These are phyloP conservation scores for Pythium vanterpoolii DNA, from an alignment of 352 stramenopile species.

Conservation along the genomic window DNA sequence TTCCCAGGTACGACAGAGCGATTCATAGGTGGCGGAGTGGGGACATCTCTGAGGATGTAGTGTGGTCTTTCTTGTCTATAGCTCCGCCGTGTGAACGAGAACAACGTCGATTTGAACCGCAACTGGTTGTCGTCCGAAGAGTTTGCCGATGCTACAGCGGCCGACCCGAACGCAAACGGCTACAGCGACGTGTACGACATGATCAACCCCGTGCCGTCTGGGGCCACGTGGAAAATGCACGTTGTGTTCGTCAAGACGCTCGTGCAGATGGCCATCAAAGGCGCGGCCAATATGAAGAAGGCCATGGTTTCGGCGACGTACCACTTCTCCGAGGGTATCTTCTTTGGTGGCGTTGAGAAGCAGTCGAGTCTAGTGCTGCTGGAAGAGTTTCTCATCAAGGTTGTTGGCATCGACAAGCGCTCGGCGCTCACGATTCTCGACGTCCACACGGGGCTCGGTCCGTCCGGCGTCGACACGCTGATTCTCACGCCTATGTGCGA, in stretches of 20 bases:
- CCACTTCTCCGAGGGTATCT: conserved; percentile 65
- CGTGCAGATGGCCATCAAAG: conserved; percentile 34
- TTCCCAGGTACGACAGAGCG: conserved; percentile 31
- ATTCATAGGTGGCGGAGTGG: no score
- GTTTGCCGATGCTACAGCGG: conserved; percentile 39
- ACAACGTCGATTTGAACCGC: conserved; percentile 94
- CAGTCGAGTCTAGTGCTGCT: conserved; percentile 70
- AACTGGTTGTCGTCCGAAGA: conserved; percentile 76
- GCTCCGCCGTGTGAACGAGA: conserved; percentile 89
- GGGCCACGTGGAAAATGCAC: conserved; percentile 14
- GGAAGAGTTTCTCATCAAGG: conserved; percentile 54
- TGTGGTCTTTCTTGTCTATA: conserved; percentile 31
- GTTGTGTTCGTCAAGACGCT: conserved; percentile 26
- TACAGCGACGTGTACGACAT: conserved; percentile 77
- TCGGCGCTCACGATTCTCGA: conserved; percentile 77
- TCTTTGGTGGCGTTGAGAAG: conserved; percentile 81
- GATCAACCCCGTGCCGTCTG: conserved; percentile 49
- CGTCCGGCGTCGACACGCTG: conserved; percentile 42
- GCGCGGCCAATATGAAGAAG: conserved; percentile 65
- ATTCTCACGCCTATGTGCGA: conserved; percentile 30
- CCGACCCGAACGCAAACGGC: conserved; percentile 72
- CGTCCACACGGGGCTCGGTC: conserved; percentile 92
- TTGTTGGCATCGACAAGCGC: conserved; percentile 39
- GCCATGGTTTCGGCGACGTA: conserved; percentile 91
- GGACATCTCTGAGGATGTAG: no score